A percentile compares a stretch with the other conserved stretches of the same genome.
phyloP scores from a whole-genome alignment of 2,329 filamentous ascomycete species.

The Claviceps digitariae region DNA sequence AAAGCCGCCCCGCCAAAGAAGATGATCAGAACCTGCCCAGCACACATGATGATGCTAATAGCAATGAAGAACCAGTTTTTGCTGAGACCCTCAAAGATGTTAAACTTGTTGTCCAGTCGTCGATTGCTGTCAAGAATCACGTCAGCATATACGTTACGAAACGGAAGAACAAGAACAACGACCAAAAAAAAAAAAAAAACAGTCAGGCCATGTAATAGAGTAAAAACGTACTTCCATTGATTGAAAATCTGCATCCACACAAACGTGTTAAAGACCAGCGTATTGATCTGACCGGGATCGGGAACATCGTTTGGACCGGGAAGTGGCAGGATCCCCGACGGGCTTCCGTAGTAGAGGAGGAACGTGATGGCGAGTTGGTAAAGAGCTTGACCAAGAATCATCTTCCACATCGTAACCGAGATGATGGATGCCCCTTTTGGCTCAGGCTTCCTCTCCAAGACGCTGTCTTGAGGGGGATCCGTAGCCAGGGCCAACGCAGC shows the following conservation, averaged over 20 bases:
- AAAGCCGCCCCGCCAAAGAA: conserved; percentile 76
- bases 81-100: conserved; percentile 80
- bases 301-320: conserved; percentile 36
- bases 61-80: conserved; percentile 80
- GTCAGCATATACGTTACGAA: too few species aligned
- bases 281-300: conserved; percentile 42
- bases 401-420: conserved; percentile 95
- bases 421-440: conserved; percentile 49
- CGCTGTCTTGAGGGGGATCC: conserved; percentile 71
- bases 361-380: conserved; percentile 77
- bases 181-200: conserved; percentile 12
- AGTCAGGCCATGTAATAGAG: too few species aligned
- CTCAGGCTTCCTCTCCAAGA: conserved; percentile 63
- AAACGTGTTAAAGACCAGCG: conserved; percentile 93
- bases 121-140: conserved; percentile 47
- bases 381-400: conserved; percentile 87
- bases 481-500: conserved; percentile 80
- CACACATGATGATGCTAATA: conserved; percentile 80
- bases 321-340: conserved; percentile 19
- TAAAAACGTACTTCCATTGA: conserved; percentile 68
- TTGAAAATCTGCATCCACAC: conserved; percentile 99
- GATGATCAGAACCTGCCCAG: conserved; percentile 78
- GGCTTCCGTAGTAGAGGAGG: conserved; percentile 64
- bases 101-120: conserved; percentile 85
- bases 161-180: neutral